Percentiles rank a stretch among this genome's conserved stretches.
phyloP scores from a whole-genome alignment of 2,329 filamentous ascomycete species.

The Ophiostoma triangulosporum region DNA sequence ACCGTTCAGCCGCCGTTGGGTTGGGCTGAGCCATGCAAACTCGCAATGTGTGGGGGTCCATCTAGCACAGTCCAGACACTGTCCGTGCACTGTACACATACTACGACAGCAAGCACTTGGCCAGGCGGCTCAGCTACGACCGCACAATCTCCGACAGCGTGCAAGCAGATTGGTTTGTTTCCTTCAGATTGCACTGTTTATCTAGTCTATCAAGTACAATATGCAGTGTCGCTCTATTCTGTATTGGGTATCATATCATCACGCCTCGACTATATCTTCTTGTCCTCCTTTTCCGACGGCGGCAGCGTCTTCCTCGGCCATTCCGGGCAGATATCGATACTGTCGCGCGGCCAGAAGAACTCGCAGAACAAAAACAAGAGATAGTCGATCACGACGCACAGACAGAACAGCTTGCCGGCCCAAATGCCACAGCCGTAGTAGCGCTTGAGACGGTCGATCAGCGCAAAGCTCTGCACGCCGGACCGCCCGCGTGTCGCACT shows the following conservation, averaged over 20 bases:
- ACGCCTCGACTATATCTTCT: not conserved
- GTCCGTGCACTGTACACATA: not conserved
- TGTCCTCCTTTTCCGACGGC: slow-evolving; percentile 1
- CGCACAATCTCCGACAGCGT: too few relatives aligned
- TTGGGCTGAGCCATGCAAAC: not conserved
- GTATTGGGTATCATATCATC: slow-evolving; percentile 7
- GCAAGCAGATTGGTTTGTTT: not conserved
- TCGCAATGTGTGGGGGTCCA: not conserved
- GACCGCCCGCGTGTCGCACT: slow-evolving; percentile 56
- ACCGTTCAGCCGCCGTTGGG: too few relatives aligned
- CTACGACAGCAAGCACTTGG: too few relatives aligned
- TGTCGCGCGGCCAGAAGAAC: slow-evolving; percentile 68
- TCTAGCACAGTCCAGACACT: not conserved
- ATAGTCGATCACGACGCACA: slow-evolving; percentile 91
- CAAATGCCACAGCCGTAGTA: slow-evolving; percentile 98
- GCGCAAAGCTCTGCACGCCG: slow-evolving; percentile 69
- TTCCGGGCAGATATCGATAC: slow-evolving; percentile 78
- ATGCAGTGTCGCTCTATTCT: too few relatives aligned
- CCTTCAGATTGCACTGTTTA: not conserved
- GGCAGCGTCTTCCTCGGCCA: slow-evolving; percentile 65
- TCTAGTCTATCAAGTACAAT: not conserved
- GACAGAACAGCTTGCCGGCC: slow-evolving; percentile 93
- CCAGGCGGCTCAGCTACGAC: too few relatives aligned
- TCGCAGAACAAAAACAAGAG: slow-evolving; percentile 80
- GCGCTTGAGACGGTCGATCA: slow-evolving; percentile 87